Base-by-base conservation (phyloP, 352 stramenopile genomes). In the Pythium guiyangense region DNA sequence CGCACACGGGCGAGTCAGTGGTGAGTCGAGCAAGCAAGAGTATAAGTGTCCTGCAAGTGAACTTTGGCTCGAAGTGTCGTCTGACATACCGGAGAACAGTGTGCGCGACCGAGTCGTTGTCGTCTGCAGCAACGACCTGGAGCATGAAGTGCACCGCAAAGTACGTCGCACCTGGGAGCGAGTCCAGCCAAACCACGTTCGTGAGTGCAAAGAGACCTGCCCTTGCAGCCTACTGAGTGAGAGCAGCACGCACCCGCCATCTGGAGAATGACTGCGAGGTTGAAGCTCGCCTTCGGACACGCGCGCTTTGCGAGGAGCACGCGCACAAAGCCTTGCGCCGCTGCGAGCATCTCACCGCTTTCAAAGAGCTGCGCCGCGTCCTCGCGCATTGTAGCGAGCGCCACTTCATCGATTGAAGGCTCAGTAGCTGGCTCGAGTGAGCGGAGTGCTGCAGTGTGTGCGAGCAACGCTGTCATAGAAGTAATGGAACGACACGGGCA, bases 71-170 rank as follows among this genome's bases (percentile, higher is more conserved):
- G 29, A 34, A 9, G 8, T 34, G 29, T 34, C 8, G 29, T 51
- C 1, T 14, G 27, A 45, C 57, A 12, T 64, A 89, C 79, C 77
- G 59, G 22, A 92, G 70, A 9, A 92, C 77, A 15, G 79, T 90
- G 46, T 92, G 83, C 5, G 83, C 80, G n/a, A 90, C 80, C 0
- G 76, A 83, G 59, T 92, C 83, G 49, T 72, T 75, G 53, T 90
- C 79, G 31, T 87, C 73, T 8, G 71, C 52, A 4, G 66, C 60
- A 20, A 92, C 74, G n/a, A 90, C 83, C n/a, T 76, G 71, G 27
- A 91, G 61, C 74, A 90, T 91, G 57, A 70, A 72, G 22, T 66
- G 57, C 45, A 88, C 69, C 10, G 80, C 79, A 47, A 92, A 86
- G 49, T 84, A 85, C 18, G 71, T 81, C 54, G 89, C 79, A 12